Percentiles rank a stretch among this genome's conserved stretches.
Evolutionary conservation across 2,329 filamentous ascomycete species (phyloP).

Genomic region (Piedraia hortae): DNA sequence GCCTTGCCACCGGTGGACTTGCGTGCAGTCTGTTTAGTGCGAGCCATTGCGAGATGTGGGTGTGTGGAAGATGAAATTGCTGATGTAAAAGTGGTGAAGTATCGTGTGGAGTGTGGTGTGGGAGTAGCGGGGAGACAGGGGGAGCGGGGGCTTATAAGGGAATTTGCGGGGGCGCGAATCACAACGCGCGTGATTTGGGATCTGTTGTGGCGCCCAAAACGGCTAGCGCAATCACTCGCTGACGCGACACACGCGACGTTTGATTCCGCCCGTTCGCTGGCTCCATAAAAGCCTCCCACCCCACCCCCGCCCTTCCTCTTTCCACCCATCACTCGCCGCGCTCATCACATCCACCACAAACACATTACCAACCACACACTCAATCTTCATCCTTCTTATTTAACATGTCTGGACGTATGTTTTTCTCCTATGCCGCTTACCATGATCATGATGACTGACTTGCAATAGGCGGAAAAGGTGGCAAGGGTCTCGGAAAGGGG

Average conservation of each 20-base stretch:
- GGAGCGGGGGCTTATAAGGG: slow-evolving; percentile 1
- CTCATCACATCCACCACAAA: slow-evolving; percentile 3
- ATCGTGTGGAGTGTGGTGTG: slow-evolving; percentile 3
- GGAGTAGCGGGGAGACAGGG: slow-evolving; percentile 1
- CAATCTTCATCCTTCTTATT: slow-evolving; percentile 8
- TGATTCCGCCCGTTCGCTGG: neutral
- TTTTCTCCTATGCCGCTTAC: too few species aligned
- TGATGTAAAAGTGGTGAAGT: slow-evolving; percentile 4
- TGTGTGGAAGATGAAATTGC: slow-evolving; percentile 6
- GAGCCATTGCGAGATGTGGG: slow-evolving; percentile 19
- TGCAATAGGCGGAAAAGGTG: slow-evolving; percentile 51
- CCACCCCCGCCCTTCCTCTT: slow-evolving; percentile 4
- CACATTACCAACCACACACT: slow-evolving; percentile 3
- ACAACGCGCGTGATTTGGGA: too few species aligned
- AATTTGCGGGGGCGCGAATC: neutral
- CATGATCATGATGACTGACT: too few species aligned
- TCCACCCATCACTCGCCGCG: slow-evolving; percentile 6
- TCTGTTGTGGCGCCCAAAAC: too few species aligned
- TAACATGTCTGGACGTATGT: slow-evolving; percentile 26
- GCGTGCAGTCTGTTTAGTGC: slow-evolving; percentile 29
- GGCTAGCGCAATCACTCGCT: too few species aligned
- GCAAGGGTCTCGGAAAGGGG: slow-evolving; percentile 93
- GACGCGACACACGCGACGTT: slow-evolving; percentile 1
- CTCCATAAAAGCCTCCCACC: slow-evolving; percentile 1
- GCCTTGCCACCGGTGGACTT: slow-evolving; percentile 49